phyloP scores from a whole-genome alignment of 768 basidiomycete genomes.

The Kondoa subrosea region DNA sequence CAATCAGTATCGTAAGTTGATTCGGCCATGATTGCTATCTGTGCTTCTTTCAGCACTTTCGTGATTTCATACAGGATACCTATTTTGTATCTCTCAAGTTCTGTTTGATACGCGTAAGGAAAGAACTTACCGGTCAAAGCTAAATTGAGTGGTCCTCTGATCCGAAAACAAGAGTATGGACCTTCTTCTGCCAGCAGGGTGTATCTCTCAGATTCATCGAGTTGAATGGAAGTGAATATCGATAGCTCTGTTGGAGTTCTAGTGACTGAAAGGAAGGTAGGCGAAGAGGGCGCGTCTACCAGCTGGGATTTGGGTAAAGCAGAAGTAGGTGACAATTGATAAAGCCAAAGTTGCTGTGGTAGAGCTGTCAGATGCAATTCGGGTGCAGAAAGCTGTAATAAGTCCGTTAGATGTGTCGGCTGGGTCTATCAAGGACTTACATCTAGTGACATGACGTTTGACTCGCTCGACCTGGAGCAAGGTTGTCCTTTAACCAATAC shows the following conservation, averaged over 20 bases:
- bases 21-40: conserved; percentile 1
- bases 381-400: neutral
- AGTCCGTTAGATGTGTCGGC: neutral
- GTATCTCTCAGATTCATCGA: neutral
- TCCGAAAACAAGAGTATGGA: neutral
- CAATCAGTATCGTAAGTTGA: conserved; percentile 7
- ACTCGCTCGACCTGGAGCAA: too few species aligned
- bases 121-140: conserved; percentile 1
- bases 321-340: neutral
- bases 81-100: neutral
- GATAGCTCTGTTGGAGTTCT: neutral
- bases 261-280: conserved; percentile 4
- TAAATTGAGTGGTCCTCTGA: neutral
- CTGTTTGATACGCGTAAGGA: neutral
- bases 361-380: neutral
- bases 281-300: neutral
- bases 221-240: neutral
- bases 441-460: neutral
- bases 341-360: neutral
- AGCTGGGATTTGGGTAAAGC: neutral
- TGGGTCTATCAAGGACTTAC: neutral
- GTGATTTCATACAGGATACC: neutral
- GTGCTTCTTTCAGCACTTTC: conserved; percentile 2
- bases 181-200: neutral
- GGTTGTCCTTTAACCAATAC: too few species aligned